Base-by-base conservation (phyloP, 768 basidiomycete genomes). In the Boletellus ananas region DNA sequence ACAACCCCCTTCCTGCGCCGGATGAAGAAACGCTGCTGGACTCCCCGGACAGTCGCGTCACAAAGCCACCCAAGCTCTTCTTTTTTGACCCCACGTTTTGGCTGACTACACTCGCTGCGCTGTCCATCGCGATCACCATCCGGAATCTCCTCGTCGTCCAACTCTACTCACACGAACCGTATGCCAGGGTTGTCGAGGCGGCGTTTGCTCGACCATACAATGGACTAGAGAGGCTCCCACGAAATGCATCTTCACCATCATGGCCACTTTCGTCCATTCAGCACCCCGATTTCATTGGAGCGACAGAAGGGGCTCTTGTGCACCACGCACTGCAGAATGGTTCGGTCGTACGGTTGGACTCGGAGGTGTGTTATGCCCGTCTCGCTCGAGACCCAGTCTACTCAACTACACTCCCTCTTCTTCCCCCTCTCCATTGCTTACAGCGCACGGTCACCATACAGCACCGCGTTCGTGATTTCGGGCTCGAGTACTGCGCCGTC, bases 231-330 rank as follows among this genome's bases (percentile, higher is more conserved):
- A 62, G 41, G 40, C 45, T 63, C 6, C n/a, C 49, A 16, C 60
- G 62, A 13, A 63, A 63, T n/a, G 53, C 50, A 18, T 62, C 63
- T n/a, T 65, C 62, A 5, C 60, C 60, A 14, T 62, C 46, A 14
- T 63, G 62, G 63, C 62, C 62, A 6, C 52, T 63, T 33, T 51
- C 51, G 4, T 57, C 59, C n/a, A 59, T 13, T 12, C 52, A 53
- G 48, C 46, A 56, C n/a, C 57, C 57, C 3, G 60, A 65, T 47
- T 63, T 65, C 34, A 13, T 61, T 6, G 59, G 51, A 17, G 43
- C 53, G 2, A 57, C 53, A 6, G 57, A 57, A 14, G 54, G 36
- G 4, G 3, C 36, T 4, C 9, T 43, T 16, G 12, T 63, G 31
- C 37, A 55, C 27, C 55, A 48, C 10, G 38, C 36, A 10, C 47